Conservation (phyloP, 2,329 filamentous ascomycete genomes). For the Cladosporium sp. region DNA sequence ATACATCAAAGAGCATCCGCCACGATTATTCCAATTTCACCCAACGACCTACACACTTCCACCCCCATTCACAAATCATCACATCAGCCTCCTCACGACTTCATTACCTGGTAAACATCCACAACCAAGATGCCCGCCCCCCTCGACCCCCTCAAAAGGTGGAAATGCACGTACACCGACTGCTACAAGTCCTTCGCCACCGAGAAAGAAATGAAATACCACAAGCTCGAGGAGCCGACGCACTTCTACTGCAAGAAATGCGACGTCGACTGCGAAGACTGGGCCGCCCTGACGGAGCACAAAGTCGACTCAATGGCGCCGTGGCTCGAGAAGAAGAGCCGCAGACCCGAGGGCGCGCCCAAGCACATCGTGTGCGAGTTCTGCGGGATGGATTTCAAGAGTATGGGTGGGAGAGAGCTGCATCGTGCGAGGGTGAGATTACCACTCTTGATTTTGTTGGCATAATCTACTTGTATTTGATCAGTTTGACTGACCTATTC, state of each 20-base stretch:
- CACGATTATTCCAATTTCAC: not conserved
- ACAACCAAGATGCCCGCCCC: not conserved
- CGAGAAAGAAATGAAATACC: constrained; percentile 43
- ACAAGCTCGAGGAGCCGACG: constrained; percentile 44
- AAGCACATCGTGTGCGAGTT: constrained; percentile 52
- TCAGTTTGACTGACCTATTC: not conserved
- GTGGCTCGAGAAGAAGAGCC: constrained; percentile 19
- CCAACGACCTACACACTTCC: not conserved
- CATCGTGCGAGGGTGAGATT: constrained; percentile 50
- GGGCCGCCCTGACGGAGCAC: constrained; percentile 29
- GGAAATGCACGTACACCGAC: constrained; percentile 39
- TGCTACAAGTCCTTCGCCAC: constrained; percentile 46
- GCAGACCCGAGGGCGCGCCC: constrained; percentile 19
- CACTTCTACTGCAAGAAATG: constrained; percentile 46
- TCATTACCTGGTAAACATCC: too few species aligned
- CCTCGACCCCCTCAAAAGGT: not conserved
- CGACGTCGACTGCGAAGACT: constrained; percentile 33
- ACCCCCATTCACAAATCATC: not conserved
- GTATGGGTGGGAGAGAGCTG: constrained; percentile 45
- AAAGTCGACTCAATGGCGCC: constrained; percentile 33
- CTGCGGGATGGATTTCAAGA: constrained; percentile 55
- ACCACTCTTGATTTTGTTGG: too few species aligned
- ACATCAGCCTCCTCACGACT: not conserved
- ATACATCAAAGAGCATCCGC: too few species aligned
- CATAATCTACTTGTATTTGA: not conserved